Evolutionary conservation across 768 basidiomycete species (phyloP), one percentile per base, ranked within the genome.

Genomic region (Leccinum disarticulatum): DNA sequence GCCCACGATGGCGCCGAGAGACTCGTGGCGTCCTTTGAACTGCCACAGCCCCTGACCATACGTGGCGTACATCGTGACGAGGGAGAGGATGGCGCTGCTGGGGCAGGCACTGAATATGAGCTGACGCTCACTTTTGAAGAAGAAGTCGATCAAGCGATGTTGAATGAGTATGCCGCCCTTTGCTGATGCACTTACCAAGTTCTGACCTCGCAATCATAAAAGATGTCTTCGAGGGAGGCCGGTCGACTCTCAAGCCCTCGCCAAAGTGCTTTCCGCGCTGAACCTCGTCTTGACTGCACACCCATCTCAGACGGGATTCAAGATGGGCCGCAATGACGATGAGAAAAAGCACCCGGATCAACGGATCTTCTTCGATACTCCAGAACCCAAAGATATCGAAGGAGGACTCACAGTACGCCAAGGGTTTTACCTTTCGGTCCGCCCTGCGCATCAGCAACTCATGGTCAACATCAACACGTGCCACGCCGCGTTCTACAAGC

Each of bases 191-290:
- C 35, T 46, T 22, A 64, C 74, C 13, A 73, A 70, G 6, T 66
- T 25, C 56, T 61, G 46, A 70, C n/a, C 14, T 31, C 15, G n/a
- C 28, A 19, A 33, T 13, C 15, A 17, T 27, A 38, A 25, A 38
- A 90, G 88, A 27, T 83, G 85, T 68, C 75, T 90, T 17, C 69
- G 69, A 2, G 91, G 90, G 1, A 67, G 80, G 8, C 76, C 77
- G 4, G 78, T 83, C 58, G 81, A 84, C 62, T 78, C 81, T 46
- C 77, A 82, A 38, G 87, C 90, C 54, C 79, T 84, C 2, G 71
- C 74, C 57, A 82, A 82, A 0, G 72, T 81, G 28, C 73, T 84
- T 52, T 72, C 80, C 6, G 80, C 81, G 0, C 57, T 83, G 50
- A 84, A 83, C 61, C 69, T 83, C 38, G 72, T 83, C 54, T 64